Percentiles rank a stretch among this genome's conserved stretches.
Evolutionary conservation across 1,139 yeast genomes (phyloP).

Genomic region (Hemisphaericaspora subhashii): DNA sequence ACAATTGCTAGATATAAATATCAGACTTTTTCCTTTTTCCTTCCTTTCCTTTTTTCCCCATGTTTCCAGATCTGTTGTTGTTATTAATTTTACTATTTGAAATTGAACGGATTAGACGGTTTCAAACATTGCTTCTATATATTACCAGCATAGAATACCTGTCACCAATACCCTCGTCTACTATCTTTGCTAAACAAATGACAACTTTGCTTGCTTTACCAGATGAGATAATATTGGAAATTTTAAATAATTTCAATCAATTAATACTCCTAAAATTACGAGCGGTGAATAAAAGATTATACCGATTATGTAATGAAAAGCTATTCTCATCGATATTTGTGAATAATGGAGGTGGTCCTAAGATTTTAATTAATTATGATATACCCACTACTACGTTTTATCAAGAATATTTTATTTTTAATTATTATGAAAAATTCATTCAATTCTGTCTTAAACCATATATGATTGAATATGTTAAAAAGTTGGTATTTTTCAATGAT

Average conservation of each 20-base stretch:
- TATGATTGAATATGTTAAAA: background rate
- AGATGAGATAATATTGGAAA: constrained; percentile 4
- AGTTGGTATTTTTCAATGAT: background rate
- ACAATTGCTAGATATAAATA: no score
- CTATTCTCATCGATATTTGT: constrained; percentile 3
- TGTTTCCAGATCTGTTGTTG: no score
- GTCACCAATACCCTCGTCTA: background rate
- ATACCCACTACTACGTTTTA: background rate
- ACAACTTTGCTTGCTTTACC: background rate
- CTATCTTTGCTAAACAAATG: background rate
- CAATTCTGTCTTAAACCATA: background rate
- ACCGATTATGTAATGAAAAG: background rate
- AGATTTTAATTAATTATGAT: background rate
- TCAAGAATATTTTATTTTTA: background rate
- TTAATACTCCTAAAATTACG: background rate
- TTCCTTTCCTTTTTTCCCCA: background rate
- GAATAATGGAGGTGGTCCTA: constrained; percentile 2
- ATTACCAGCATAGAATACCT: background rate
- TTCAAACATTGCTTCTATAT: background rate
- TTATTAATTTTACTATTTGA: background rate
- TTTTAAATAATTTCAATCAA: constrained; percentile 2
- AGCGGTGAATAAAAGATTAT: background rate
- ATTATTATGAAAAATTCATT: background rate
- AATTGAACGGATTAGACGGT: background rate
- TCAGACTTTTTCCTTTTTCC: background rate